A percentile compares a stretch with the other conserved stretches of the same genome.
Evolutionary conservation across 2,329 filamentous ascomycete genomes (phyloP).

Genomic region (Penicillium sp.): DNA sequence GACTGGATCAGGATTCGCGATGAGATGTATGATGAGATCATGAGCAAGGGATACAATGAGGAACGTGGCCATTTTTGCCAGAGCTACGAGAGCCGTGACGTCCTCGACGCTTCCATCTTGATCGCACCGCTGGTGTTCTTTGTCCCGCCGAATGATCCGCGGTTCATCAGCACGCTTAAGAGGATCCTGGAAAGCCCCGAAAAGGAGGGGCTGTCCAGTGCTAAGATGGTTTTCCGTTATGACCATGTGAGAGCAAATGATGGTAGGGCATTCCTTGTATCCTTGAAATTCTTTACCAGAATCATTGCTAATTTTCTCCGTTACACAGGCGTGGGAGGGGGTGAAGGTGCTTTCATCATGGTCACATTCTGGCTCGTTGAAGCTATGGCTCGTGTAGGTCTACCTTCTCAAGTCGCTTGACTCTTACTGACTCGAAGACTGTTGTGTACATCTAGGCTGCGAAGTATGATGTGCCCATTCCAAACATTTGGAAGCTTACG

Average conservation of each 20-base stretch:
- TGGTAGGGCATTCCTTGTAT: constrained; percentile 48
- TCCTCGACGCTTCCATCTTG: constrained; percentile 72
- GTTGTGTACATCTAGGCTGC: constrained; percentile 22
- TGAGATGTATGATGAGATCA: constrained; percentile 70
- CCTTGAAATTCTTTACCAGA: not conserved
- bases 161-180: constrained; percentile 72
- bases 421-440: not conserved
- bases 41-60: constrained; percentile 74
- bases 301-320: constrained; percentile 15
- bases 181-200: constrained; percentile 71
- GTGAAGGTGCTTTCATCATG: constrained; percentile 77
- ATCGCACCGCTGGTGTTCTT: constrained; percentile 81
- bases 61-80: constrained; percentile 71
- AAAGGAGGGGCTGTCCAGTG: constrained; percentile 73
- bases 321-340: constrained; percentile 65
- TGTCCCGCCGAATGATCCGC: constrained; percentile 73
- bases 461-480: constrained; percentile 33
- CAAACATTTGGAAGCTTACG: constrained; percentile 46
- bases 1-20: constrained; percentile 70
- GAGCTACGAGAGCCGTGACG: constrained; percentile 70
- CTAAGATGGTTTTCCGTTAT: constrained; percentile 75
- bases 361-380: constrained; percentile 83
- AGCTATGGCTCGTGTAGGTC: constrained; percentile 67
- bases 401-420: not conserved
- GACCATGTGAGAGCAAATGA: constrained; percentile 69